Conservation (phyloP, 2,329 filamentous ascomycete genomes). For the Capronia coronata region DNA sequence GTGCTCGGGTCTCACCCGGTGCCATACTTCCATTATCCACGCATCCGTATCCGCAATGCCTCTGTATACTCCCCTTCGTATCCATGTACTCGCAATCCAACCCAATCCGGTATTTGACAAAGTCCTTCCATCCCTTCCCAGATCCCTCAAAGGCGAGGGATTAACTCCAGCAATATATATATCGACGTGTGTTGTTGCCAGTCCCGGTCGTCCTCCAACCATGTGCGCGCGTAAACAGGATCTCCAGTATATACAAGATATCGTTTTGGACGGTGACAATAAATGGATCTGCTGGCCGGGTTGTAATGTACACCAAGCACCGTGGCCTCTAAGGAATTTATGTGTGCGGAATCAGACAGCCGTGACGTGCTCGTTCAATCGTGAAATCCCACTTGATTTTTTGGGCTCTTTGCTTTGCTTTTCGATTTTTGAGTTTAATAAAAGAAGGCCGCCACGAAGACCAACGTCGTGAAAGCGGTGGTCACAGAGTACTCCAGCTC, state of each 20-base stretch:
- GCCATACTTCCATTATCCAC: no score
- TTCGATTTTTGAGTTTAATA: background rate
- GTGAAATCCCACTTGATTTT: background rate
- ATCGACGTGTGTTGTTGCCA: background rate
- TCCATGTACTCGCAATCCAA: no score
- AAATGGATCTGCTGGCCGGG: background rate
- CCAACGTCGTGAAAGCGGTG: constrained; percentile 1
- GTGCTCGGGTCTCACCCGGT: no score
- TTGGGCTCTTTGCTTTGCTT: background rate
- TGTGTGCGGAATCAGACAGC: constrained; percentile 6
- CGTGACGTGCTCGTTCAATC: constrained; percentile 12
- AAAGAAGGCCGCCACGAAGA: constrained; percentile 14
- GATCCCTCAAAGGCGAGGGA: background rate
- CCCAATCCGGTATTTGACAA: background rate
- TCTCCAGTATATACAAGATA: background rate
- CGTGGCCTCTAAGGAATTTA: background rate
- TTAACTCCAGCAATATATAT: background rate
- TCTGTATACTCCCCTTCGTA: no score
- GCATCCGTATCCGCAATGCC: no score
- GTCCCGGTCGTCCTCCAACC: background rate
- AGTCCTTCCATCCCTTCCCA: background rate
- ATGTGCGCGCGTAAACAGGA: background rate
- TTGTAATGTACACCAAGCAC: background rate
- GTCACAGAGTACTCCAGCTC: constrained; percentile 42
- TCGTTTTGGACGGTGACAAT: constrained; percentile 31